These are phyloP conservation scores for Gastrodia elata DNA, from an alignment of 106 monocot genomes.

Conservation along the genomic window DNA sequence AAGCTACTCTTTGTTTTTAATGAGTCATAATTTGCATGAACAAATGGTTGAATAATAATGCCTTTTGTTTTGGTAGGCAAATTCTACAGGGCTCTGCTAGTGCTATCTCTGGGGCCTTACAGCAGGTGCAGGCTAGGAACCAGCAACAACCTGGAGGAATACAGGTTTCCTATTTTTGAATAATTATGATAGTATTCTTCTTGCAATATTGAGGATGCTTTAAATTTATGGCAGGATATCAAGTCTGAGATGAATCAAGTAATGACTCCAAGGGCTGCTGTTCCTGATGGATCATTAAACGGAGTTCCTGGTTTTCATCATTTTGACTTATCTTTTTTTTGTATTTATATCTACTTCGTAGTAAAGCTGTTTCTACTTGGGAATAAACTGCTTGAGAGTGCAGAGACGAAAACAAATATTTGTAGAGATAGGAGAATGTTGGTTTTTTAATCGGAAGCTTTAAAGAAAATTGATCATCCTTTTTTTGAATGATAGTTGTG, in stretches of 20 bases:
- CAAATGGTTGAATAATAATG: background rate
- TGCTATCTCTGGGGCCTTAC: conserved; percentile 32
- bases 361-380: no score
- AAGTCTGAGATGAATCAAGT: conserved; percentile 57
- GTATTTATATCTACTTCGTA: background rate
- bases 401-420: background rate
- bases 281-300: conserved; percentile 56
- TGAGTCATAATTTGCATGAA: background rate
- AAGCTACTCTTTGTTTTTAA: background rate
- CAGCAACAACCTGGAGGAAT: conserved; percentile 39
- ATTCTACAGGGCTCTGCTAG: conserved; percentile 50
- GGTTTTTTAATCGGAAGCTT: background rate
- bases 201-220: background rate
- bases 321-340: background rate
- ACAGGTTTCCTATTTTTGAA: conserved; percentile 21
- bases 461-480: background rate
- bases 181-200: background rate
- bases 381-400: background rate
- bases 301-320: conserved; percentile 54
- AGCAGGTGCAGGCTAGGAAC: conserved; percentile 45
- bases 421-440: background rate
- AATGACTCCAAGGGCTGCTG: conserved; percentile 44
- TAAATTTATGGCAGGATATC: conserved; percentile 35
- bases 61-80: conserved; percentile 31
- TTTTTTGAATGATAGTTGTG: no score